Evolutionary conservation across 495 filamentous ascomycete species (phyloP), one percentile per base, ranked within the genome.

Genomic region (Aspergillus campestris): DNA sequence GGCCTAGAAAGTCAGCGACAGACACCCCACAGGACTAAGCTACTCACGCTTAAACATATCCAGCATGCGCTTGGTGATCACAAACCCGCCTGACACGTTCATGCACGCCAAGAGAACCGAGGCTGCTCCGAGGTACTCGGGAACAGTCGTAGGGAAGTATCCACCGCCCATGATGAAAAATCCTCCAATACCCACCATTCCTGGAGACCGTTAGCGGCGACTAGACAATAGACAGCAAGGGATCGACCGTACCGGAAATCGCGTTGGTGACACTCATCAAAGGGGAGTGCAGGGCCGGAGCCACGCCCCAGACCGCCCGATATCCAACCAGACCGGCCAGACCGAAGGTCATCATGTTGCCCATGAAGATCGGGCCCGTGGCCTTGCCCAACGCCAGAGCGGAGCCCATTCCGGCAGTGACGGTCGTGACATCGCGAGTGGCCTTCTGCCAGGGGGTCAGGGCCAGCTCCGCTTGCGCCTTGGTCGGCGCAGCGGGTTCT

Each of bases 221-320:
- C 10, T 32, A 18, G 8, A 28, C 8, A 32, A n/a, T 27, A 37
- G 5, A n/a, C 8, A 14, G 12, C 13, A 14, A 8, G 10, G 14
- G n/a, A 31, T 9, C 10, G 12, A 28, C 37, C 45, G 44, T 36
- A 55, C 82, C 86, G 32, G 83, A 87, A 49, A 91, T 91, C 14
- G 86, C 86, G 61, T 91, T 91, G 24, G 86, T 91, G 18, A 91
- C 86, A 46, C 80, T 84, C 86, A 91, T 91, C 10, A 91, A 66
- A 0, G 86, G 86, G 7, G 83, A 86, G 55, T 91, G 86, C 12
- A 91, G 71, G 15, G 86, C 83, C 7, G 86, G 85, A 1, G 63
- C 59, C 8, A 90, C 85, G 35, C 83, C 83, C 85, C 86, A 89
- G 6, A 91, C 84, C 7, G 83, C 84, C 14, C 85, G 78, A 51